A percentile compares a stretch with the other conserved stretches of the same genome.
These are phyloP conservation scores for Coemansia asiatica DNA, from an alignment of 192 early-diverging fungal genomes.

Conservation along the genomic window DNA sequence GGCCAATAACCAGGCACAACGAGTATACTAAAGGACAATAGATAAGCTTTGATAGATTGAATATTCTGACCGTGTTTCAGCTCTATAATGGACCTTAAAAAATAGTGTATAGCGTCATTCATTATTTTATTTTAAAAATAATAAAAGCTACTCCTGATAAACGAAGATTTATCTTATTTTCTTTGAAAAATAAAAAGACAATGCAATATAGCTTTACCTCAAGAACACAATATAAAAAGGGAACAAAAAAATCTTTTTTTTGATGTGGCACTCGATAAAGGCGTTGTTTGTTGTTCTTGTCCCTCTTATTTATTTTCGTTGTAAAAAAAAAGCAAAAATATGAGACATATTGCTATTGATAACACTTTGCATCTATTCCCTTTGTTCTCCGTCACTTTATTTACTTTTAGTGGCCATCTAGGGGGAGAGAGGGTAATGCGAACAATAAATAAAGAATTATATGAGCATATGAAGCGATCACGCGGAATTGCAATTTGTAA, in stretches of 20 bases:
- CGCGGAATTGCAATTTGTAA: background rate
- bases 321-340: background rate
- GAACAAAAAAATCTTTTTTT: background rate
- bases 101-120: background rate
- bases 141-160: background rate
- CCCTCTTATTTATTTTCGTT: background rate
- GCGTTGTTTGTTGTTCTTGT: background rate
- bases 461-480: background rate
- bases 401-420: background rate
- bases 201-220: background rate
- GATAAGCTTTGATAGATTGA: too few relatives aligned
- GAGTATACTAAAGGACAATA: too few relatives aligned
- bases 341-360: background rate
- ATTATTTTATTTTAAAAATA: background rate
- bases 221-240: background rate
- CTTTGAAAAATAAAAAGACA: background rate
- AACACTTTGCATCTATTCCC: background rate
- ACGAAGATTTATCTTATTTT: too few relatives aligned
- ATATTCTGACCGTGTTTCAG: too few relatives aligned
- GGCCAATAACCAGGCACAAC: background rate
- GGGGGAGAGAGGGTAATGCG: background rate
- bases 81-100: too few relatives aligned
- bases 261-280: background rate
- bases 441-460: background rate
- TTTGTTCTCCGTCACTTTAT: background rate